Conservation (phyloP, 179 eudicot genomes). For the Drosera spatulata region DNA sequence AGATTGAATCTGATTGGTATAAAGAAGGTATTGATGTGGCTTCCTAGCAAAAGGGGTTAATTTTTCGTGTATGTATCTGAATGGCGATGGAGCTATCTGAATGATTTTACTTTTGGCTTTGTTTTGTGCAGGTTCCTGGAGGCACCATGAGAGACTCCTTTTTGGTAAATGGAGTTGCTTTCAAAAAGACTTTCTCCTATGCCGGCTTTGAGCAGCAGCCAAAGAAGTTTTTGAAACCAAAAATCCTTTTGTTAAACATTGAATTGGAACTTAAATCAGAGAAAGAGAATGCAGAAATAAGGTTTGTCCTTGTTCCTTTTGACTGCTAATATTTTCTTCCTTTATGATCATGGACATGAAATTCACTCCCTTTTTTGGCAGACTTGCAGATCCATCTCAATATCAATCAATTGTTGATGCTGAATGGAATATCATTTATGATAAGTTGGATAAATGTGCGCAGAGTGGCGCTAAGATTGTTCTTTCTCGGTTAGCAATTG, state of each 20-base stretch:
- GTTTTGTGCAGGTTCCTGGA: conserved; percentile 74
- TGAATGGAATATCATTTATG: conserved; percentile 97
- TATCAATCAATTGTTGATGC: conserved; percentile 99
- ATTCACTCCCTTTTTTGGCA: conserved; percentile 10
- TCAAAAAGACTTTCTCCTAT: conserved; percentile 94
- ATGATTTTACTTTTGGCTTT: too few species aligned
- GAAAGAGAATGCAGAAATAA: conserved; percentile 98
- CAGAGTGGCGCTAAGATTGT: conserved; percentile 96
- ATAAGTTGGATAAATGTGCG: conserved; percentile 92
- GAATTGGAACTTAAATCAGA: conserved; percentile 95
- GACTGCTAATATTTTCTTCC: too few species aligned
- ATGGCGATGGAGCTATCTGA: too few species aligned
- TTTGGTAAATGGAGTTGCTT: conserved; percentile 93
- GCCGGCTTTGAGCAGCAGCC: conserved; percentile 99
- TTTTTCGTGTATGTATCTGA: neutral
- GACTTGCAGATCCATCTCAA: conserved; percentile 89
- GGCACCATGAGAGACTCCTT: conserved; percentile 97
- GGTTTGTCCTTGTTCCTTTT: conserved; percentile 25
- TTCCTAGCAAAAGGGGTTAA: neutral
- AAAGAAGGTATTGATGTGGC: conserved; percentile 46
- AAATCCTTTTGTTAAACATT: conserved; percentile 80
- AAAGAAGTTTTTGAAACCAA: conserved; percentile 69
- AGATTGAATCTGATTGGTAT: conserved; percentile 87
- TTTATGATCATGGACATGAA: neutral
- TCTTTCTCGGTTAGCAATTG: conserved; percentile 90